Evolutionary conservation across 345 rosid genomes (phyloP), one percentile per base, ranked within the genome.

Genomic region (Corchorus olitorius): DNA sequence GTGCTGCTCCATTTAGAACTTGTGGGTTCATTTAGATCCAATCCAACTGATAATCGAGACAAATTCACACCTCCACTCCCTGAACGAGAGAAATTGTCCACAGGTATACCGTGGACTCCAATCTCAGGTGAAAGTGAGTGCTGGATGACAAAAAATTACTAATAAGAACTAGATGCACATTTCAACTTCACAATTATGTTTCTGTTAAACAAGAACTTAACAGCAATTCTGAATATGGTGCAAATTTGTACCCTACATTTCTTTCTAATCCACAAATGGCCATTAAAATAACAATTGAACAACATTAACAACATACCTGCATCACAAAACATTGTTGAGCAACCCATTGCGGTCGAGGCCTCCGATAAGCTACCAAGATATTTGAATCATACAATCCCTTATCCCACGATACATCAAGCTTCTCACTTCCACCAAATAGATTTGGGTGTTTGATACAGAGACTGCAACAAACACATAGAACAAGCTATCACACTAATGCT

Each of bases 371-470:
- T 65, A 93, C 80, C 59, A 91, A 69, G n/a, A 91, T 81, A 81
- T 91, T 95, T 54, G 98, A 95, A 88, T 95, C 97, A 78, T 79
- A 95, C 15, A 93, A 82, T 54, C 98, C 99, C 78, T 93, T 95
- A 79, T 95, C 92, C 99, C 91, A 95, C 0, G 94, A 90, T 19
- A 95, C 91, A 79, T 95, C 99, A 17, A 95, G 97, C 91, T 93
- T 95, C 85, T 95, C 99, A 56, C 97, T 95, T 80, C 99, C 99
- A 79, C 98, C 99, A 87, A 93, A 95, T 80, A 95, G 83, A 86
- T 95, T 93, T 10, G 99, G 94, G 83, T 95, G 98, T 79, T 92
- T 95, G 70, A 95, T 86, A 80, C 94, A 91, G 69, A 95, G 91
- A 81, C 99, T 95, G 88, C 75, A 82, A 81, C 55, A 63, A 64